Conservation (phyloP, 106 monocot genomes). For the Apostasia shenzhenica region DNA sequence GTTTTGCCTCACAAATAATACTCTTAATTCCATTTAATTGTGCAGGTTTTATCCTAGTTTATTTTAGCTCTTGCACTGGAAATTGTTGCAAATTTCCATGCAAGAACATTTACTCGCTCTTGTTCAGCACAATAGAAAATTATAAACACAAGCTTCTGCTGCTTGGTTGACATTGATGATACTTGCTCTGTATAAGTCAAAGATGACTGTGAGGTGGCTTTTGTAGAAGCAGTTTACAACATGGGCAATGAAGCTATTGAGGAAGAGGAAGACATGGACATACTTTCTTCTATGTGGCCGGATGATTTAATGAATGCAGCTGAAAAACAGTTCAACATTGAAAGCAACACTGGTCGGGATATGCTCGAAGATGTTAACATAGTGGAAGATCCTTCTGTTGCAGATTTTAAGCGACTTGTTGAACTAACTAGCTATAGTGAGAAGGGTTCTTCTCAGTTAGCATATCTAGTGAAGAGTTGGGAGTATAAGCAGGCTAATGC, state of each 20-base stretch:
- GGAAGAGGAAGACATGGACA: conserved; percentile 36
- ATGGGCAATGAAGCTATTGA: conserved; percentile 50
- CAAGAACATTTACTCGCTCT: no score
- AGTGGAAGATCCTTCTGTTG: conserved; percentile 27
- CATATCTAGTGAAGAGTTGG: conserved; percentile 54
- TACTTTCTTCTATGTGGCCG: conserved; percentile 66
- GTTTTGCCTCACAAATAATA: no score
- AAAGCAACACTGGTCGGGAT: conserved; percentile 43
- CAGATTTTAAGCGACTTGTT: conserved; percentile 43
- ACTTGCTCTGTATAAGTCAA: background rate
- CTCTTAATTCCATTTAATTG: no score
- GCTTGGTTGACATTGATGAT: no score
- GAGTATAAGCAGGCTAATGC: conserved; percentile 64
- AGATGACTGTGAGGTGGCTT: conserved; percentile 2
- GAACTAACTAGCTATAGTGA: conserved; percentile 62
- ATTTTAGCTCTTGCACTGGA: no score
- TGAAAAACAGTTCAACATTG: conserved; percentile 60
- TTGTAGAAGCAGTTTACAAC: background rate
- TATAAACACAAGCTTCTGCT: no score
- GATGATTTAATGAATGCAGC: conserved; percentile 44
- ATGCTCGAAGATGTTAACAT: conserved; percentile 44
- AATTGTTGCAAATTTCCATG: no score
- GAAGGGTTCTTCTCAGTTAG: conserved; percentile 58
- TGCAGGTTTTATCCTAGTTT: no score
- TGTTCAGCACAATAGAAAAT: no score